A percentile compares a stretch with the other conserved stretches of the same genome.
Conservation (phyloP, 208 protist genomes). For the Leishmania major region DNA sequence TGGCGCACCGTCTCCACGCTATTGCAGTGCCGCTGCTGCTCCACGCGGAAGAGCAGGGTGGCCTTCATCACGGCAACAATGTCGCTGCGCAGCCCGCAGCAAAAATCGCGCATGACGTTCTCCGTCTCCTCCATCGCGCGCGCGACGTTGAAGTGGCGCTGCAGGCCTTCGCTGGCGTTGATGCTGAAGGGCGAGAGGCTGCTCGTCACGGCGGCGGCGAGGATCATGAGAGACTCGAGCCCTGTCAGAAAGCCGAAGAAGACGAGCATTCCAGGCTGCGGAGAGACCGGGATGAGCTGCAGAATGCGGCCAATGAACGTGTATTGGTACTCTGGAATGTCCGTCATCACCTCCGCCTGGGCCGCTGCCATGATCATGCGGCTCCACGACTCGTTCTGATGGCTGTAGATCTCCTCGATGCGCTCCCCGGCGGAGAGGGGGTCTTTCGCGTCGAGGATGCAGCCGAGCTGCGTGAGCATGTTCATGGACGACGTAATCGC, state of each 20-base stretch:
- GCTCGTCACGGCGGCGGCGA: slow-evolving; percentile 67
- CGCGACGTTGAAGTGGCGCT: slow-evolving; percentile 36
- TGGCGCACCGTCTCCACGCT: slow-evolving; percentile 55
- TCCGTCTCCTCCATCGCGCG: slow-evolving; percentile 66
- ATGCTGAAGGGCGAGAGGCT: slow-evolving; percentile 69
- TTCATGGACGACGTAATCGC: slow-evolving; percentile 67
- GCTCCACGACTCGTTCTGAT: slow-evolving; percentile 28
- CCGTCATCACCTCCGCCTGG: slow-evolving; percentile 31
- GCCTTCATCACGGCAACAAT: slow-evolving; percentile 64
- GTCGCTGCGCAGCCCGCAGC: slow-evolving; percentile 66
- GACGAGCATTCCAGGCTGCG: slow-evolving; percentile 66
- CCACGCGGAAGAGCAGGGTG: slow-evolving; percentile 62
- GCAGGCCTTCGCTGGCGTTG: slow-evolving; percentile 28
- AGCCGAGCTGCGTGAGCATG: slow-evolving; percentile 75
- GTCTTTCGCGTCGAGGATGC: slow-evolving; percentile 57
- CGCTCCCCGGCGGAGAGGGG: slow-evolving; percentile 34
- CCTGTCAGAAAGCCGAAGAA: slow-evolving; percentile 77
- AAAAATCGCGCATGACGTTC: slow-evolving; percentile 69
- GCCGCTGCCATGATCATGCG: slow-evolving; percentile 30
- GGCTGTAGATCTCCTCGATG: slow-evolving; percentile 36
- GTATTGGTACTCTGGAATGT: slow-evolving; percentile 53
- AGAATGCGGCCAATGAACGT: slow-evolving; percentile 76
- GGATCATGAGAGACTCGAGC: slow-evolving; percentile 69
- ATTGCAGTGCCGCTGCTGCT: slow-evolving; percentile 34
- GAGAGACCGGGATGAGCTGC: slow-evolving; percentile 68